These are phyloP conservation scores for Fusarium agapanthi DNA, from an alignment of 2,329 filamentous ascomycete genomes.

Conservation along the genomic window DNA sequence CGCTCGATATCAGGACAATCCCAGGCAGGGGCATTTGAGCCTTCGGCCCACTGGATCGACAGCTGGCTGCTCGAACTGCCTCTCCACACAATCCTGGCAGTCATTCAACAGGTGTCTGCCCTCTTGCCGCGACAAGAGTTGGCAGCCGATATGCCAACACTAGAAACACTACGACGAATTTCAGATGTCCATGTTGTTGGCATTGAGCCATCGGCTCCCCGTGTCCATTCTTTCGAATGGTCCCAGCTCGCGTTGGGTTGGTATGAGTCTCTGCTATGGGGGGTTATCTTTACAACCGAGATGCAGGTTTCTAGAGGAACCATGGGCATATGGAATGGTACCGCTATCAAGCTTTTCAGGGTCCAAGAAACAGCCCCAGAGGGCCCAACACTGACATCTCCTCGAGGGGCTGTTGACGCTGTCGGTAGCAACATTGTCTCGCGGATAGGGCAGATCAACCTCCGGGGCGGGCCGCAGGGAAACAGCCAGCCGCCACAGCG, in stretches of 20 bases:
- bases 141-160: constrained; percentile 52
- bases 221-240: constrained; percentile 94
- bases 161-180: constrained; percentile 63
- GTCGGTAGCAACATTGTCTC: constrained; percentile 91
- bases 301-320: constrained; percentile 88
- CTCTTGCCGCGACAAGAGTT: constrained; percentile 63
- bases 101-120: constrained; percentile 73
- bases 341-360: constrained; percentile 84
- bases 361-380: constrained; percentile 85
- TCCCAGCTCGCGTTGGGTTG: constrained; percentile 88
- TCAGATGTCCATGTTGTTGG: constrained; percentile 70
- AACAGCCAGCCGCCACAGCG: constrained; percentile 28
- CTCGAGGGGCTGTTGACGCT: constrained; percentile 89
- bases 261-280: constrained; percentile 96
- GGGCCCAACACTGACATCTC: constrained; percentile 83
- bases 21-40: constrained; percentile 73
- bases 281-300: constrained; percentile 89
- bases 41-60: constrained; percentile 87
- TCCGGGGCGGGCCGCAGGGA: constrained; percentile 59
- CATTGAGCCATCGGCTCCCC: constrained; percentile 77
- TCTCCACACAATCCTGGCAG: constrained; percentile 82
- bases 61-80: constrained; percentile 92
- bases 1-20: constrained; percentile 67
- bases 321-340: constrained; percentile 94
- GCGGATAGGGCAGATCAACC: constrained; percentile 82